Evolutionary conservation across 176 grass and related monocot genomes (phyloP).

Genomic region (Pharus latifolius): DNA sequence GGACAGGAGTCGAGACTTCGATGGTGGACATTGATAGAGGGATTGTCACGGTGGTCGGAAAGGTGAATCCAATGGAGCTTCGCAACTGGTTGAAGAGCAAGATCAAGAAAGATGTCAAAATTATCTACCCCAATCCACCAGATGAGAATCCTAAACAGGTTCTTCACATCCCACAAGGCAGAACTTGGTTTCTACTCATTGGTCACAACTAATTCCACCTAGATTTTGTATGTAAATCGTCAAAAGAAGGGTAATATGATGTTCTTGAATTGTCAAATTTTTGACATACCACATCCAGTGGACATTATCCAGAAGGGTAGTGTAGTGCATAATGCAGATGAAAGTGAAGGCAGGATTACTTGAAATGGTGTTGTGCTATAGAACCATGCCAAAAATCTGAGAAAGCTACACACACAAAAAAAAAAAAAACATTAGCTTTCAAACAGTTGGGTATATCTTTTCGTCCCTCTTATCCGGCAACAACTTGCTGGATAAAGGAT

Average conservation of each 20-base stretch:
- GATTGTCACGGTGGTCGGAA: constrained; percentile 13
- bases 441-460: too few relatives aligned
- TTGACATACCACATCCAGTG: background rate
- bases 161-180: background rate
- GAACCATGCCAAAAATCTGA: background rate
- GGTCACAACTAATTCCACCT: too few relatives aligned
- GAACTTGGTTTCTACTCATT: too few relatives aligned
- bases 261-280: background rate
- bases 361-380: background rate
- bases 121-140: background rate
- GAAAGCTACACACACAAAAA: too few relatives aligned
- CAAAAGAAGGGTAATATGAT: background rate
- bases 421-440: too few relatives aligned
- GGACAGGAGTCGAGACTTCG: constrained; percentile 2
- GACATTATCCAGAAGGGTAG: background rate
- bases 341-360: background rate
- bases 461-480: too few relatives aligned
- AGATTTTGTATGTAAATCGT: too few relatives aligned
- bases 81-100: constrained; percentile 29
- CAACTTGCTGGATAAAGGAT: too few relatives aligned
- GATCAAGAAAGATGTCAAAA: constrained; percentile 22
- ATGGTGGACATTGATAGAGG: constrained; percentile 12
- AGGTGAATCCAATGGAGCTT: constrained; percentile 13
- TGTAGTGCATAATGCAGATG: background rate
- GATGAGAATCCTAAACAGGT: constrained; percentile 10